phyloP scores from a whole-genome alignment of 1,139 yeast species.

The Debaryomyces subglobosus region DNA sequence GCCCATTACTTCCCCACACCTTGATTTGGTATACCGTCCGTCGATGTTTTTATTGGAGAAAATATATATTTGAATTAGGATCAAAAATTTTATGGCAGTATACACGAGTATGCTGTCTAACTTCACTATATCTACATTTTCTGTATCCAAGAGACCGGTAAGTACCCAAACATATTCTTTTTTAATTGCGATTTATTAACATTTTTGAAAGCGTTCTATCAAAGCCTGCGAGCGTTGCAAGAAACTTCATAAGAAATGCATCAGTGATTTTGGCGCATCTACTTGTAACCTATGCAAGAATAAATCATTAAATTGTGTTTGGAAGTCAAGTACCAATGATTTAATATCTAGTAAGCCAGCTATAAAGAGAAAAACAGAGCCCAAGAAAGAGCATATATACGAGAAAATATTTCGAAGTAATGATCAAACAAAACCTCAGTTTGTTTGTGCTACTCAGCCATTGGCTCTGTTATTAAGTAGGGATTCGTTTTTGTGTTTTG shows the following conservation, averaged over 20 bases:
- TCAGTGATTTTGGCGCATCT: slow-evolving; percentile 8
- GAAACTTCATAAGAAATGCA: slow-evolving; percentile 20
- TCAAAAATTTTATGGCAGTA: background rate
- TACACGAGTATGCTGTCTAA: background rate
- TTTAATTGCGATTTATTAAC: background rate
- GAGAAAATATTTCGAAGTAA: slow-evolving; percentile 19
- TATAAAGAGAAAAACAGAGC: slow-evolving; percentile 4
- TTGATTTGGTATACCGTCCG: slow-evolving; percentile 1
- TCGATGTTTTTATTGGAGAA: background rate
- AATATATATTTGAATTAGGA: background rate
- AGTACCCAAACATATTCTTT: background rate
- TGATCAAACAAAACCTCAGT: slow-evolving; percentile 23
- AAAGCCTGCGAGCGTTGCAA: slow-evolving; percentile 23
- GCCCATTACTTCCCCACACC: background rate
- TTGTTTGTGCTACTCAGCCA: slow-evolving; percentile 32
- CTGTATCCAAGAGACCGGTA: slow-evolving; percentile 7
- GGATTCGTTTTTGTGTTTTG: slow-evolving; percentile 30
- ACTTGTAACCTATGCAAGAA: slow-evolving; percentile 18
- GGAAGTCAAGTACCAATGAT: slow-evolving; percentile 3
- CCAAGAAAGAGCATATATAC: slow-evolving; percentile 14
- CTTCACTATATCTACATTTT: slow-evolving; percentile 7
- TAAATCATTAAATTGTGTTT: slow-evolving; percentile 12
- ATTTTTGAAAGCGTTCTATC: slow-evolving; percentile 13
- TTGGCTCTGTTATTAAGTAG: slow-evolving; percentile 30
- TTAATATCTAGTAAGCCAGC: background rate